phyloP scores from a whole-genome alignment of 2,329 filamentous ascomycete species.

The Beauveria brongniartii region DNA sequence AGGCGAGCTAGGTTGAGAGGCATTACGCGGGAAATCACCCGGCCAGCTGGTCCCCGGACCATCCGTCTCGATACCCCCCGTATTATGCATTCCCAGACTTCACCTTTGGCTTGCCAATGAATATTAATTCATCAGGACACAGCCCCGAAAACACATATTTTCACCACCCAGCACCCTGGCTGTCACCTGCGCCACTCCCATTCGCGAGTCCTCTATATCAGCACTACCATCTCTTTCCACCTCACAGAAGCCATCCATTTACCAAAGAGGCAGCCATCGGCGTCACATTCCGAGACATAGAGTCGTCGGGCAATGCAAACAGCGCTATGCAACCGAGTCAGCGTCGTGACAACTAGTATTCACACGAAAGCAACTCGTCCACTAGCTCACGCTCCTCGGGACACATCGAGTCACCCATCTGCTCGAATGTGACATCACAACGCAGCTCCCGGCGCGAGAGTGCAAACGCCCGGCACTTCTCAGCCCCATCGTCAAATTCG shows the following conservation, averaged over 20 bases:
- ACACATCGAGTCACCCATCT: not conserved
- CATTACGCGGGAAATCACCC: not conserved
- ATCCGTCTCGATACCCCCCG: not conserved
- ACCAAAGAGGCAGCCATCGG: not conserved
- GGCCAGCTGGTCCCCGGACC: not conserved
- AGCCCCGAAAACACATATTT: not conserved
- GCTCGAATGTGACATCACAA: not conserved
- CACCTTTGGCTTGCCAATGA: not conserved
- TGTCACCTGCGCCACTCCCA: not conserved
- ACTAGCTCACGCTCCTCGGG: conserved; percentile 6
- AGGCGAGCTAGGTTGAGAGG: not conserved
- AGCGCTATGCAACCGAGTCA: not conserved
- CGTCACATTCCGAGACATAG: not conserved
- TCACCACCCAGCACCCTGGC: not conserved
- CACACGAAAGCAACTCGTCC: conserved; percentile 10
- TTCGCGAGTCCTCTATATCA: not conserved
- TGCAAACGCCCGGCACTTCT: not conserved
- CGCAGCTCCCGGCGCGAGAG: not conserved
- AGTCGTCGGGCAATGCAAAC: not conserved
- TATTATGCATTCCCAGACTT: not conserved
- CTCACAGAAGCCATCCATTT: not conserved
- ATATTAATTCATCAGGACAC: not conserved
- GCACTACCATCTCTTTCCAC: not conserved
- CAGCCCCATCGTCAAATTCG: not conserved
- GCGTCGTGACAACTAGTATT: conserved; percentile 11